Evolutionary conservation across 2,329 filamentous ascomycete genomes (phyloP).

Genomic region (Ophiostoma novo-ulmi): DNA sequence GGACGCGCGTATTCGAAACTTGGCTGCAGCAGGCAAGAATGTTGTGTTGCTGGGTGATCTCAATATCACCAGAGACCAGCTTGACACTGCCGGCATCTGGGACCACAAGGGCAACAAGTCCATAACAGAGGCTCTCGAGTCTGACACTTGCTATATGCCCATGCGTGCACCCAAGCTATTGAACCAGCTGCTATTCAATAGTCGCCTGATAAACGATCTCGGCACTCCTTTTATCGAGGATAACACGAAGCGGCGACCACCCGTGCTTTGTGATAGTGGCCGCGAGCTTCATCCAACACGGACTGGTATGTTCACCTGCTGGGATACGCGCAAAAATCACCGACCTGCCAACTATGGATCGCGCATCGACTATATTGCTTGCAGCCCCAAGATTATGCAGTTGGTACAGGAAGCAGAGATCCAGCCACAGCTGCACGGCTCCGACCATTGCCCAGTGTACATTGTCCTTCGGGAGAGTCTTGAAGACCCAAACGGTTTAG

Average conservation of each 20-base stretch:
- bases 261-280: conserved; percentile 78
- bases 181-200: conserved; percentile 76
- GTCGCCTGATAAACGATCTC: conserved; percentile 38
- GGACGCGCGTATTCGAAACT: conserved; percentile 78
- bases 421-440: conserved; percentile 88
- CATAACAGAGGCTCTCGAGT: conserved; percentile 61
- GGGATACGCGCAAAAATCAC: conserved; percentile 93
- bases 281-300: conserved; percentile 74
- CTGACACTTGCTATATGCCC: conserved; percentile 64
- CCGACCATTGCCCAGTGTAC: conserved; percentile 94
- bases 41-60: conserved; percentile 84
- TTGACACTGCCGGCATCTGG: conserved; percentile 68
- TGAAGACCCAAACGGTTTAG: conserved; percentile 37
- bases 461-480: conserved; percentile 65
- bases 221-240: neutral
- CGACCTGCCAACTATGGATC: conserved; percentile 90
- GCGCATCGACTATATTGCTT: conserved; percentile 89
- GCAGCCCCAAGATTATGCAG: conserved; percentile 67
- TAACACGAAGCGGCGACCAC: conserved; percentile 30
- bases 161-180: conserved; percentile 69
- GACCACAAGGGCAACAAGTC: conserved; percentile 52
- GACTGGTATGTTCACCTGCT: conserved; percentile 91
- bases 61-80: conserved; percentile 65
- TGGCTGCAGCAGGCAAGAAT: conserved; percentile 72
- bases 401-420: conserved; percentile 70